Evolutionary conservation across 148 eudicot genomes (phyloP), one percentile per base, ranked within the genome.

Genomic region (Heliosperma pusillum): DNA sequence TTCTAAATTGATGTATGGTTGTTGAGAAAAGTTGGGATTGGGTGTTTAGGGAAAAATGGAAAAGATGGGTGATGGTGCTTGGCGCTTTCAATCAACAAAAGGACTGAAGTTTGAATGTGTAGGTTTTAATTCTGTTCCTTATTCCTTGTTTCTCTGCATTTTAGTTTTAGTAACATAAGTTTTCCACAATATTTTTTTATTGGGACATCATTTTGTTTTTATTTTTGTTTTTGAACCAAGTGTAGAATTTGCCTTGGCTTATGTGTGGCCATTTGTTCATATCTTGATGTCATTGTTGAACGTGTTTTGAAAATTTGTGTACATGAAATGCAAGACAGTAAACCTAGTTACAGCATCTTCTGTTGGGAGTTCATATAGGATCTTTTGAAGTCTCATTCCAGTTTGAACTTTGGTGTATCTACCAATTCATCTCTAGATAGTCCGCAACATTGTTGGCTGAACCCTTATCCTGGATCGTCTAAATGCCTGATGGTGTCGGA

Each of bases 61-160:
- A 85, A 91, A 87, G 97, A 91, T 88, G 98, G 98, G 94, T 91
- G 94, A 93, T 83, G 77, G 68, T 57, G 83, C 81, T 66, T 76
- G 86, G 88, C 70, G 76, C 74, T 81, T 73, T 78, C 83, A 66
- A 70, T 79, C 89, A 83, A 72, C 82, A 76, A 81, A 86, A 70
- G 82, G 84, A 79, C 69, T 26, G 80, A 78, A 80, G 75, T 69
- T 76, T 25, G 72, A 87, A 76, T 79, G 24, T 88, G 78, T 89
- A 86, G 89, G 90, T 86, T 85, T 52, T 77, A 74, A 73, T 36
- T 82, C 84, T 75, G 45, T 75, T 81, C 77, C 55, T 73, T 76
- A 13, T 59, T 59, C 69, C 22, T 47, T 74, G 69, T 61, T 68
- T 22, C 73, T 45, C 2, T 59, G 26, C 66, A 4, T 22, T 16